Percentiles rank a stretch among this genome's conserved stretches.
Evolutionary conservation across 2,329 filamentous ascomycete species (phyloP).

Genomic region (Acrodontium crateriforme): DNA sequence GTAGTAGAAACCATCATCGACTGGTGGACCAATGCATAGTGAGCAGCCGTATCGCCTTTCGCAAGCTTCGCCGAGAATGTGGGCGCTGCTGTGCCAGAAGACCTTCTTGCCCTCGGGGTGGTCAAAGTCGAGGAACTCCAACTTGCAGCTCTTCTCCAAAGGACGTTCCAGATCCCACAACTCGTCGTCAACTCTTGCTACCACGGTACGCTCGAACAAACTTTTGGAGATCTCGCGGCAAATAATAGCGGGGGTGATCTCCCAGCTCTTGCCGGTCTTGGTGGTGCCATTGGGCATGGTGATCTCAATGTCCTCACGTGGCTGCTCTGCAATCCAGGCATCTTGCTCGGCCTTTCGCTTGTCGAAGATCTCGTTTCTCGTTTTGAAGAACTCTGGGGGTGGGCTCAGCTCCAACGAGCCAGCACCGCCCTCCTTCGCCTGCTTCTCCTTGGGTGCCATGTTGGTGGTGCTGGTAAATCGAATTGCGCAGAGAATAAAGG

Average conservation of each 20-base stretch:
- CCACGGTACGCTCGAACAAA: slow-evolving; percentile 71
- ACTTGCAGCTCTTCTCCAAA: slow-evolving; percentile 71
- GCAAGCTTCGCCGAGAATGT: slow-evolving; percentile 87
- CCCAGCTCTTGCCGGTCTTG: slow-evolving; percentile 68
- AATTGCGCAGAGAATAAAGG: no score
- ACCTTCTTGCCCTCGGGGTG: slow-evolving; percentile 70
- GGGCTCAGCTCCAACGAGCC: slow-evolving; percentile 35
- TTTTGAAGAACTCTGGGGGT: slow-evolving; percentile 63
- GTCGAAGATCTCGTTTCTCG: slow-evolving; percentile 78
- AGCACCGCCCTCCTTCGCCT: slow-evolving; percentile 20
- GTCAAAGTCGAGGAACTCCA: slow-evolving; percentile 76
- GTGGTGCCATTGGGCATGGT: slow-evolving; percentile 59
- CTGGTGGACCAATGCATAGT: slow-evolving; percentile 85
- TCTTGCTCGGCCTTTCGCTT: slow-evolving; percentile 74
- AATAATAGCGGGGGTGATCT: slow-evolving; percentile 74
- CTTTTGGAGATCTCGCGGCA: slow-evolving; percentile 71
- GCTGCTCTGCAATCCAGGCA: slow-evolving; percentile 56
- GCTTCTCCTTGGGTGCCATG: slow-evolving; percentile 31
- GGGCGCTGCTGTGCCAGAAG: slow-evolving; percentile 95
- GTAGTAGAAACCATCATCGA: slow-evolving; percentile 90
- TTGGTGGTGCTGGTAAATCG: slow-evolving; percentile 5
- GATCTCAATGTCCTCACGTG: slow-evolving; percentile 60
- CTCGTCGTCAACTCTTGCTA: slow-evolving; percentile 70
- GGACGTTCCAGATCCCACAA: slow-evolving; percentile 91
- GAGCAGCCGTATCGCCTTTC: slow-evolving; percentile 84